Evolutionary conservation across 2,329 filamentous ascomycete species (phyloP).

Genomic region (Fusarium cicatricum): DNA sequence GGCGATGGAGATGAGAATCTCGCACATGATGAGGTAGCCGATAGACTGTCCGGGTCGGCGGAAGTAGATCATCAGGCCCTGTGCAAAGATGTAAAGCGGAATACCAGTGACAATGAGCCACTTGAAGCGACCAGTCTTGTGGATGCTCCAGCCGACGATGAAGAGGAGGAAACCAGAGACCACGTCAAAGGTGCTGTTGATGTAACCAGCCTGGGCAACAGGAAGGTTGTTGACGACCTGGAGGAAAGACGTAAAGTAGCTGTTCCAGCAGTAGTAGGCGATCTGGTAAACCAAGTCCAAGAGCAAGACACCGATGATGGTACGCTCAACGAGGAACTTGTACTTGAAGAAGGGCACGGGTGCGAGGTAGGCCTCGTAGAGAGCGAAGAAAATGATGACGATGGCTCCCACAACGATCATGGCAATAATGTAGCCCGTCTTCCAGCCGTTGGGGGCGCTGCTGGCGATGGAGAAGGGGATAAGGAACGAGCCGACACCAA

Average conservation of each 20-base stretch:
- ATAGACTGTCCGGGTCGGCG: slow-evolving; percentile 48
- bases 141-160: slow-evolving; percentile 57
- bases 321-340: slow-evolving; percentile 56
- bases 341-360: slow-evolving; percentile 65
- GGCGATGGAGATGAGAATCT: slow-evolving; percentile 61
- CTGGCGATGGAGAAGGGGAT: slow-evolving; percentile 65
- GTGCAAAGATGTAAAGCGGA: slow-evolving; percentile 61
- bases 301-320: slow-evolving; percentile 58
- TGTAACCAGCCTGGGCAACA: slow-evolving; percentile 58
- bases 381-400: slow-evolving; percentile 57
- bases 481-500: slow-evolving; percentile 60
- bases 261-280: slow-evolving; percentile 56
- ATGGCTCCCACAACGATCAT: slow-evolving; percentile 67
- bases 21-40: slow-evolving; percentile 58
- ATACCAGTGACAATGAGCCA: slow-evolving; percentile 57
- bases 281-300: slow-evolving; percentile 51
- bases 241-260: slow-evolving; percentile 61
- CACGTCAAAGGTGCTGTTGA: slow-evolving; percentile 56
- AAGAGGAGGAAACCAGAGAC: slow-evolving; percentile 57
- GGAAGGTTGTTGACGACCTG: slow-evolving; percentile 59
- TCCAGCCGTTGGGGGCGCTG: slow-evolving; percentile 55
- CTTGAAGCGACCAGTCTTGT: slow-evolving; percentile 61
- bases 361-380: slow-evolving; percentile 65
- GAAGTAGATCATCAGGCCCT: slow-evolving; percentile 52
- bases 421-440: slow-evolving; percentile 58